Base-by-base conservation (phyloP, 2,329 filamentous ascomycete species). In the Didymella exigua region DNA sequence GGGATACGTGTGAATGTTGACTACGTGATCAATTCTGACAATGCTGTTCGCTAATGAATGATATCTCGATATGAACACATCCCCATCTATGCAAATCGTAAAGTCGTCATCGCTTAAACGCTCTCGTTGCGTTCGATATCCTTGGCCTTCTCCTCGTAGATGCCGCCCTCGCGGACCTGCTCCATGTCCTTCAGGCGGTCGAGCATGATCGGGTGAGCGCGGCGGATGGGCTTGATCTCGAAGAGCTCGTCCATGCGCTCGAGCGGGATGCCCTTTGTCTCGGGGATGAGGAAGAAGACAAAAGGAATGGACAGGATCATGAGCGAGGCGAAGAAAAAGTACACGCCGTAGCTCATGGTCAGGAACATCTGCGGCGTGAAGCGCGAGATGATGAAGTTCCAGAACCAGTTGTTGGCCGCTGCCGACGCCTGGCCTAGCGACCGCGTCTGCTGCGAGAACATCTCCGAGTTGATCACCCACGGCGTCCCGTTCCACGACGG, bases 381-480 rank as follows among this genome's bases (percentile, higher is more conserved):
- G 10, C 86, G 81, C 0, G 81, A 82, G 61, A 90, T 83, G 68
- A 90, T 80, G 70, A 90, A 89, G 72, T 89, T 90, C 76, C 78
- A 88, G 66, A 88, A 81, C 52, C 88, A 91, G 73, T 91, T 90
- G 74, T 84, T 88, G 2, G 85, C 85, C 0, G 88, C 84, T 0
- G 89, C 89, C 31, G 82, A 88, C 9, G 89, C 88, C 68, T 91
- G 89, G 1, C 88, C 89, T 0, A 92, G 56, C 0, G 65, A 68
- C 14, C 87, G 82, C 14, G 86, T 85, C 74, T 87, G 88, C 60
- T 86, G 83, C 65, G 88, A 84, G 72, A 91, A 91, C 79, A 92
- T 91, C 73, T 92, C 88, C 0, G 70, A 74, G 77, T 90, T 90
- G 67, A 89, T 76, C 19, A 92, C 87, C 89, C 89, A 92, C 0